Conservation (phyloP, 768 basidiomycete species). For the Lactifluus hygrophoroides region DNA sequence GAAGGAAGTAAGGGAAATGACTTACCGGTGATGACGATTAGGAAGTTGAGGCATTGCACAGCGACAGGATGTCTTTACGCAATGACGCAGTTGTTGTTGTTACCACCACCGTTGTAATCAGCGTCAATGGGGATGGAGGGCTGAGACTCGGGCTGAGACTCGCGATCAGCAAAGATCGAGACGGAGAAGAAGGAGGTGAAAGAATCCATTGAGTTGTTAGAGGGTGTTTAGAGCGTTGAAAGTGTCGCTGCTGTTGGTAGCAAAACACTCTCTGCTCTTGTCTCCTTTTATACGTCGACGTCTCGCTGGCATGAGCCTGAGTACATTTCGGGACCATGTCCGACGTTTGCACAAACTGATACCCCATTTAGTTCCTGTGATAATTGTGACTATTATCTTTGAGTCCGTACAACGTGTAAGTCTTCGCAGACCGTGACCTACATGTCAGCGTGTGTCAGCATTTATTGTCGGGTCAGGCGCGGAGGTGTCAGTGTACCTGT, state of each 20-base stretch:
- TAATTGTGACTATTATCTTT: too few relatives aligned
- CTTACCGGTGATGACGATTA: not conserved
- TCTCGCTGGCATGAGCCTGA: too few relatives aligned
- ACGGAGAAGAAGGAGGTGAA: not conserved
- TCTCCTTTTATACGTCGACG: not conserved
- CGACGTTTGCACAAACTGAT: too few relatives aligned
- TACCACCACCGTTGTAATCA: not conserved
- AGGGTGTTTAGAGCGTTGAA: not conserved
- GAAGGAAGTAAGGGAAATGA: not conserved
- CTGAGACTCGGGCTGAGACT: not conserved
- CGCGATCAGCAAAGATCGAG: not conserved
- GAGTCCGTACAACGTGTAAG: too few relatives aligned
- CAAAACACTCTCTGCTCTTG: too few relatives aligned
- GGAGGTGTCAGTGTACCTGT: too few relatives aligned
- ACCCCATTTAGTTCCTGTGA: too few relatives aligned
- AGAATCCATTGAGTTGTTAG: not conserved
- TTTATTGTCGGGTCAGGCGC: too few relatives aligned
- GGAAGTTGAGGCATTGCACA: not conserved
- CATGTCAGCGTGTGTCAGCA: too few relatives aligned
- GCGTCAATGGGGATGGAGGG: slow-evolving; percentile 2
- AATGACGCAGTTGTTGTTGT: not conserved
- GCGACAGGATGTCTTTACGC: not conserved
- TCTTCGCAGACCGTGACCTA: too few relatives aligned
- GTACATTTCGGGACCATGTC: too few relatives aligned
- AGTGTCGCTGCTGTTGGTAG: not conserved